phyloP scores from a whole-genome alignment of 2,329 filamentous ascomycete species.

The Alternaria novae-zelandiae region DNA sequence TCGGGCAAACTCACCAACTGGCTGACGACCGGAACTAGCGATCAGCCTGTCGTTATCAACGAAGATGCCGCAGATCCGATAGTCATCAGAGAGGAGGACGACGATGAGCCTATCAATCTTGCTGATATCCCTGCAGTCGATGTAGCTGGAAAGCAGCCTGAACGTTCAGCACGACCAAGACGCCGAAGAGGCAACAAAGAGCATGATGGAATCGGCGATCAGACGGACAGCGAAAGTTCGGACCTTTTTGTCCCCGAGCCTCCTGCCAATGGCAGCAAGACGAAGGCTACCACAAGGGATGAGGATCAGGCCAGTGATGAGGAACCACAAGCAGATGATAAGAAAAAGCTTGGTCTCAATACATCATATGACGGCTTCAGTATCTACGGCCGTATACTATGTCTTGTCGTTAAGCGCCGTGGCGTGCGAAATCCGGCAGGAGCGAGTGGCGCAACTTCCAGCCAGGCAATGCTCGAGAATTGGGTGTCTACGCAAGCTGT shows the following conservation, averaged over 20 bases:
- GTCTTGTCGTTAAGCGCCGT: conserved; percentile 82
- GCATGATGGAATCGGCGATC: conserved; percentile 23
- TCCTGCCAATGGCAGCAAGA: conserved; percentile 26
- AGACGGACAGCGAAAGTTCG: conserved; percentile 42
- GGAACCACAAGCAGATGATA: conserved; percentile 74
- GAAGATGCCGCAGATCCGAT: conserved; percentile 54
- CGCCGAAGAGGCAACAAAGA: conserved; percentile 13
- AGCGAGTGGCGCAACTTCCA: conserved; percentile 30
- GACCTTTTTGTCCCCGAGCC: conserved; percentile 35
- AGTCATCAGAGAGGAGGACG: conserved; percentile 64
- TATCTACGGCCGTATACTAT: conserved; percentile 92
- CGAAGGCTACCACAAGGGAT: conserved; percentile 12
- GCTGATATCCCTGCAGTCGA: conserved; percentile 62
- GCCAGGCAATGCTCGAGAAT: conserved; percentile 51
- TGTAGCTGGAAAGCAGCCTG: conserved; percentile 12
- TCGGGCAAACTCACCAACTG: conserved; percentile 56
- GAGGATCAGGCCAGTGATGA: conserved; percentile 29
- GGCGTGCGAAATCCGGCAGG: conserved; percentile 40
- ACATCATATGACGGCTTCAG: conserved; percentile 94
- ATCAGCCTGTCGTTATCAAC: conserved; percentile 51
- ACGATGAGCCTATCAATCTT: conserved; percentile 59
- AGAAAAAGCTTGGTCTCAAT: conserved; percentile 88
- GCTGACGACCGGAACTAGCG: conserved; percentile 50
- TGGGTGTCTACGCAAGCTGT: conserved; percentile 54
- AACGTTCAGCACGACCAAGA: conserved; percentile 22